phyloP scores from a whole-genome alignment of 2,329 filamentous ascomycete species.

The Penicillium sp. region DNA sequence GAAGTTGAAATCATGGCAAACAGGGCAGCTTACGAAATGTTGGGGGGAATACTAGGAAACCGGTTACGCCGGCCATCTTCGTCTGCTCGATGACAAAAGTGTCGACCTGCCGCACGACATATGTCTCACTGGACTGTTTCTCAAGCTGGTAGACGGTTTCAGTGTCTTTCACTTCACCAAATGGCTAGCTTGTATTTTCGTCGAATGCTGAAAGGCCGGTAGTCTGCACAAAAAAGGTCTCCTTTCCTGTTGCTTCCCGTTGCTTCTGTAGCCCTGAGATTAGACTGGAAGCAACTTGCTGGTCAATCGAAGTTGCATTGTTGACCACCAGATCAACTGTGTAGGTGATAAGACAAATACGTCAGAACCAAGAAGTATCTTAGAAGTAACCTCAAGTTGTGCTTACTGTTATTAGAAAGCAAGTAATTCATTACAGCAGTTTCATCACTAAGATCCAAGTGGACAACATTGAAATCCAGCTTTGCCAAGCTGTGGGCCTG shows the following conservation, averaged over 20 bases:
- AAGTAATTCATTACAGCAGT: neutral
- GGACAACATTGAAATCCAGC: neutral
- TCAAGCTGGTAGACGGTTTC: constrained; percentile 3
- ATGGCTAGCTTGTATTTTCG: constrained; percentile 2
- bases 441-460: constrained; percentile 2
- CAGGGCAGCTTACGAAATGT: constrained; percentile 2
- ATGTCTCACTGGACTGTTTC: constrained; percentile 7
- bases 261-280: neutral
- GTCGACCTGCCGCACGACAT: constrained; percentile 11
- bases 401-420: neutral
- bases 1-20: neutral
- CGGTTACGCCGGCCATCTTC: constrained; percentile 1
- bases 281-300: neutral
- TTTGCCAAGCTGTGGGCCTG: constrained; percentile 1
- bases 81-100: constrained; percentile 8
- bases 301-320: constrained; percentile 1
- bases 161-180: constrained; percentile 1
- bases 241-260: neutral
- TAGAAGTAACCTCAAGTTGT: neutral
- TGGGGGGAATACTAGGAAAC: constrained; percentile 7
- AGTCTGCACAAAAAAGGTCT: neutral
- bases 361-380: neutral
- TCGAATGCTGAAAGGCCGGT: neutral
- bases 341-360: neutral
- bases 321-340: constrained; percentile 1